Base-by-base conservation (phyloP, 345 rosid species). In the Combretum micranthum region DNA sequence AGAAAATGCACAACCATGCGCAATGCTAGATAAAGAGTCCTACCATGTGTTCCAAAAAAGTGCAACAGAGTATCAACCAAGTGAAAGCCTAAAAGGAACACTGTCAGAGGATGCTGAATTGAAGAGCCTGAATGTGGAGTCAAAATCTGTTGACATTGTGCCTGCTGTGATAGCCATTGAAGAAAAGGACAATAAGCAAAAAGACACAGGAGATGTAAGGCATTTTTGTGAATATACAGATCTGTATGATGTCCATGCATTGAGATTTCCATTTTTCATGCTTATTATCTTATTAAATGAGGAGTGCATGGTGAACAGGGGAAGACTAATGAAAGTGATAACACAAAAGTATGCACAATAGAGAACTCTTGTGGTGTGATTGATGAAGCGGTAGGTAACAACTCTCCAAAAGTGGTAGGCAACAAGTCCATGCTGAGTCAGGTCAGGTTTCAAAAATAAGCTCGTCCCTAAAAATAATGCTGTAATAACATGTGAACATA, bases 271-370 rank as follows among this genome's bases (percentile, higher is more conserved):
- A 42, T 39, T 42, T 18, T 4, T 16, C 15, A 46, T 16, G 13
- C 15, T 14, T 32, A 3, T 42, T 60, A 43, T 48, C 22, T 22
- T 42, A 49, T 59, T 39, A 43, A 32, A 32, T 32, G 9, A 56
- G 25, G 43, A 37, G 60, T 32, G 20, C 25, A 20, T 10, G 32
- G 3, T 44, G 47, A 17, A 13, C 37, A 19, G 20, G 60, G 26
- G 23, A 56, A 42, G 43, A 12, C 49, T 56, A 15, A 18, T 56
- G 60, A 56, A 43, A 17, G 25, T 39, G 60, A 56, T 21, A 7
- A 32, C 9, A 32, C 9, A 25, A 25, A 25, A 32, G 39, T 1
- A 32, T 11, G 9, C 9, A 32, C 10, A 7, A 32, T 32, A 32
- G 39, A 32, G 39, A 32, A 32, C 39, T 32, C 39, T 32, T 5